Evolutionary conservation across 306 rosid species (phyloP).

Genomic region (Cyamopsis tetragonoloba): DNA sequence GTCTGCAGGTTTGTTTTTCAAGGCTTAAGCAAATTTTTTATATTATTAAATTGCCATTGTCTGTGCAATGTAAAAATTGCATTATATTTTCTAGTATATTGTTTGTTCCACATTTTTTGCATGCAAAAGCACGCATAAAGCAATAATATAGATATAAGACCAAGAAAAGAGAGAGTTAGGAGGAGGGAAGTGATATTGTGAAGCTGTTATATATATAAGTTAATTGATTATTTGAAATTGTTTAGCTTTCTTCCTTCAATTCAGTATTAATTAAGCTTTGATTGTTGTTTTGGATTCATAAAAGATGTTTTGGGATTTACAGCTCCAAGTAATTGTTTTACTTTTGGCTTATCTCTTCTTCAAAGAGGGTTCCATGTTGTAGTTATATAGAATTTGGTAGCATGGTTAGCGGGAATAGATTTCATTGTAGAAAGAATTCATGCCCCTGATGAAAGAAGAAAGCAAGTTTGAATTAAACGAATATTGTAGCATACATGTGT

Average conservation of each 20-base stretch:
- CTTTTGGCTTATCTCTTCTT: neutral
- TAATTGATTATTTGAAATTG: neutral
- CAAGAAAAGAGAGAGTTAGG: neutral
- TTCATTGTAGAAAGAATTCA: slow-evolving; percentile 82
- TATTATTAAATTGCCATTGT: neutral
- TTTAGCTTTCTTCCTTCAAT: neutral
- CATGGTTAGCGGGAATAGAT: slow-evolving; percentile 71
- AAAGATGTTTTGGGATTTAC: neutral
- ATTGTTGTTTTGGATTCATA: slow-evolving; percentile 16
- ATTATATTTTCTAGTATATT: no score
- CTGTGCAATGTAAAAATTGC: no score
- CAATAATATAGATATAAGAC: neutral
- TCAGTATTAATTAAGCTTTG: no score
- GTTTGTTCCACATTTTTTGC: neutral
- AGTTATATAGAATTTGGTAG: slow-evolving; percentile 15
- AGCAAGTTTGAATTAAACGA: neutral
- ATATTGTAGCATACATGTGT: neutral
- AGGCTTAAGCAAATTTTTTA: neutral
- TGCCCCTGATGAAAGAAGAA: slow-evolving; percentile 67
- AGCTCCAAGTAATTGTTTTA: neutral
- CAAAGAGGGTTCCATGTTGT: neutral
- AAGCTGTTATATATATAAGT: neutral
- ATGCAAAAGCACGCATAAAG: neutral
- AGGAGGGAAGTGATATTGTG: neutral
- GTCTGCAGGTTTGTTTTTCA: slow-evolving; percentile 61